phyloP scores from a whole-genome alignment of 169 alveolate genomes.

The Babesia bigemina region DNA sequence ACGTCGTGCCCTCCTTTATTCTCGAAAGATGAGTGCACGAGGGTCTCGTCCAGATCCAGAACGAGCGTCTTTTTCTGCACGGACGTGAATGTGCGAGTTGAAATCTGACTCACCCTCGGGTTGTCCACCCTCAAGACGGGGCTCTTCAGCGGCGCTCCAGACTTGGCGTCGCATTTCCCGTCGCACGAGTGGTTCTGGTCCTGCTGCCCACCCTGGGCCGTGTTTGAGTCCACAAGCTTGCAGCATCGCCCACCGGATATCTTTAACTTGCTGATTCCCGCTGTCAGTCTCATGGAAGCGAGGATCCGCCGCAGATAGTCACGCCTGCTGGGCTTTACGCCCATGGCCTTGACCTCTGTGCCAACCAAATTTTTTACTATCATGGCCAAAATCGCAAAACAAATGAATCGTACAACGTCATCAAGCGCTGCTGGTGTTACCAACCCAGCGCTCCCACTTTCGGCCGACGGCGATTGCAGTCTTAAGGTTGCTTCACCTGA shows the following conservation, averaged over 20 bases:
- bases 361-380: background rate
- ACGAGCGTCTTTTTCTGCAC: slow-evolving; percentile 71
- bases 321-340: background rate
- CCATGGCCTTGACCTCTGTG: background rate
- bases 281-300: background rate
- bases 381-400: background rate
- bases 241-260: slow-evolving; percentile 2
- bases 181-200: background rate
- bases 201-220: background rate
- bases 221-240: background rate
- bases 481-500: background rate
- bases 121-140: background rate
- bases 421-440: background rate
- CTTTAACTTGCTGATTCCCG: background rate
- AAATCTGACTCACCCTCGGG: too few relatives aligned
- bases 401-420: background rate
- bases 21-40: slow-evolving; percentile 63
- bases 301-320: slow-evolving; percentile 11
- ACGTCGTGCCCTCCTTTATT: slow-evolving; percentile 40
- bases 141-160: background rate
- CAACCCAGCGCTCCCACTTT: background rate
- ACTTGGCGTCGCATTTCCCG: background rate
- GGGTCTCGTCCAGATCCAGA: slow-evolving; percentile 75
- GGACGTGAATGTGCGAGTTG: background rate
- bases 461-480: background rate